Conservation (phyloP, 768 basidiomycete species). For the Trametes maxima region DNA sequence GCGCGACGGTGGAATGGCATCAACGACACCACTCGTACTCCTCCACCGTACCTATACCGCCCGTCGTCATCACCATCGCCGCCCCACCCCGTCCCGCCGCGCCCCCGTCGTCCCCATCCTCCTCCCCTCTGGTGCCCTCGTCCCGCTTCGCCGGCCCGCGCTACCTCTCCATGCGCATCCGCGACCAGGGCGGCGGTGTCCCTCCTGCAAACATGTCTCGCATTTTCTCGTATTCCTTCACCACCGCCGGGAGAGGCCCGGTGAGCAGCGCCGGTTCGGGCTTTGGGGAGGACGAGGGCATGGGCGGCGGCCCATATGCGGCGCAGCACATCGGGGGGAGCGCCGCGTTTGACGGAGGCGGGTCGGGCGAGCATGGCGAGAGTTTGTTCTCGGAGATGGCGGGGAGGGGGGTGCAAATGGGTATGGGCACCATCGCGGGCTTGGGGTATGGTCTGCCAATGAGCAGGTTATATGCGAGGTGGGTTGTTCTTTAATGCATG, state of each 20-base stretch:
- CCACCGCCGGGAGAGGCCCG: conserved; percentile 67
- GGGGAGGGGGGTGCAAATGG: conserved; percentile 73
- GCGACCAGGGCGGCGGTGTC: conserved; percentile 89
- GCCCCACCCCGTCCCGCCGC: conserved; percentile 49
- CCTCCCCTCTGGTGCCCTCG: not conserved
- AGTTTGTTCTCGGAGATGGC: conserved; percentile 79
- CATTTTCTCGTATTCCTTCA: conserved; percentile 92
- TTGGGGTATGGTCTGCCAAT: conserved; percentile 86
- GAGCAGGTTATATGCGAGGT: conserved; percentile 74
- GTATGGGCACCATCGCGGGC: conserved; percentile 88
- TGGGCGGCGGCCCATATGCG: conserved; percentile 72
- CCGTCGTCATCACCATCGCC: conserved; percentile 73
- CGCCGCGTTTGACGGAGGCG: conserved; percentile 50
- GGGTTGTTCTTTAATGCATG: conserved; percentile 12
- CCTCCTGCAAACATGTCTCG: conserved; percentile 69
- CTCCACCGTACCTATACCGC: conserved; percentile 46
- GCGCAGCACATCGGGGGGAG: conserved; percentile 77
- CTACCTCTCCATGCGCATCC: conserved; percentile 75
- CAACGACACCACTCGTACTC: conserved; percentile 35
- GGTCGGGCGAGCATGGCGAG: conserved; percentile 36
- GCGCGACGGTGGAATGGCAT: conserved; percentile 84
- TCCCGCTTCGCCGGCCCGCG: conserved; percentile 55
- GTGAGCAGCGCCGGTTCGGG: conserved; percentile 18
- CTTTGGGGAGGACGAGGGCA: conserved; percentile 40
- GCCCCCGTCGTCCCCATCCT: conserved; percentile 28